Evolutionary conservation across 1,284 basidiomycete genomes (phyloP).

Genomic region (Puccinia novopanici): DNA sequence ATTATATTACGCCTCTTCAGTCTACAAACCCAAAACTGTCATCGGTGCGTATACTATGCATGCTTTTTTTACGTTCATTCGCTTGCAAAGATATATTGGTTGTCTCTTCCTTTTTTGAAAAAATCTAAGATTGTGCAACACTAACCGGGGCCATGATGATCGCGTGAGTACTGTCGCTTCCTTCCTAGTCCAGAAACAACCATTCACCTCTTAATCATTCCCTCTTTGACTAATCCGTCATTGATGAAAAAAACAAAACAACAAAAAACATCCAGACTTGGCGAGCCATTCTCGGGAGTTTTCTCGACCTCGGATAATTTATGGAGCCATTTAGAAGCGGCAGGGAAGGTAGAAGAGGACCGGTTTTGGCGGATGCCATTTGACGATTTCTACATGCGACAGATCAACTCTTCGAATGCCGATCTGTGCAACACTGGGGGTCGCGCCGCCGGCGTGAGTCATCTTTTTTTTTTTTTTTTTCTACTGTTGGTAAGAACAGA

Average conservation of each 20-base stretch:
- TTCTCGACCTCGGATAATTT: constrained; percentile 60
- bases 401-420: constrained; percentile 73
- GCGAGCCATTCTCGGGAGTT: constrained; percentile 74
- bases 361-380: constrained; percentile 63
- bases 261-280: constrained; percentile 64
- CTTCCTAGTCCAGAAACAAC: neutral
- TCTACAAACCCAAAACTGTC: constrained; percentile 76
- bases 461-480: neutral
- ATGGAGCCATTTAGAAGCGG: constrained; percentile 72
- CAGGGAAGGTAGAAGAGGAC: constrained; percentile 74
- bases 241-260: neutral
- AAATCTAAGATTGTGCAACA: constrained; percentile 66
- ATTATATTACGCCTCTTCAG: constrained; percentile 77
- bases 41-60: constrained; percentile 66
- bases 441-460: constrained; percentile 65
- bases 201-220: neutral
- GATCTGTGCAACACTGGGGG: constrained; percentile 79
- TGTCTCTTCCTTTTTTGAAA: no score
- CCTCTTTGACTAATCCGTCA: neutral
- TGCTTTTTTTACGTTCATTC: neutral
- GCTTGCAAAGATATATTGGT: neutral
- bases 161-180: constrained; percentile 11
- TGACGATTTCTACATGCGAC: constrained; percentile 74
- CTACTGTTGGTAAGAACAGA: neutral
- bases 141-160: constrained; percentile 65